Base-by-base conservation (phyloP, 129 eudicot genomes). In the Artemisia argyi region DNA sequence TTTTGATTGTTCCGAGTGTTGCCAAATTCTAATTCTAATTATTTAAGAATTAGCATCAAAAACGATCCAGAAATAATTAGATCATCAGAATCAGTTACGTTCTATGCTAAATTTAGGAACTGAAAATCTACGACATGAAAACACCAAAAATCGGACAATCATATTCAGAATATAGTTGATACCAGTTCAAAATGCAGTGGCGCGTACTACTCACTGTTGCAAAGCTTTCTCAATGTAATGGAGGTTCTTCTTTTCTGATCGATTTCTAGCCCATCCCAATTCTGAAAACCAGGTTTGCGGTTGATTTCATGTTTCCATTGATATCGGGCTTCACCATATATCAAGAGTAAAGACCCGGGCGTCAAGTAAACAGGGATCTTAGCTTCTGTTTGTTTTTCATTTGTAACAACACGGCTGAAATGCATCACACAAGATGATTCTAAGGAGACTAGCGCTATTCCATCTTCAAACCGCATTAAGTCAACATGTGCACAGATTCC, bases 401-500 rank as follows among this genome's bases (percentile, higher is more conserved):
- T 5, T 5, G 30, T 50, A 15, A n/a, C 32, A 18, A 71, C 87
- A n/a, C 74, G 85, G 69, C 84, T 85, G 61, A 93, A 90, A 71
- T 87, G 97, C 97, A 93, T 93, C 49, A 93, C 85, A 57, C 97
- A 87, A 3, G 98, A 72, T 63, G 98, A 93, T 71, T 93, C 98
- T 53, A 93, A 68, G 15, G 98, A 90, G 57, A 90, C 69, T 24
- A 93, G 82, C 14, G 96, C 96, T 58, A 93, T 93, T 24, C 98
- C 98, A 65, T 90, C 98, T 77, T 90, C 98, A 71, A 89, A 93
- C 16, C 89, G 89, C 97, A 93, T 85, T 7, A 93, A 89, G 76
- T 93, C 98, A 69, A 93, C 97, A 63, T 93, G 98, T 15, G 97
- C 90, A 84, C 96, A 79, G 26, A 93, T 93, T 49, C 98, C 98